Evolutionary conservation across 768 basidiomycete genomes (phyloP).

Genomic region (Lactarius pseudohatsudake): DNA sequence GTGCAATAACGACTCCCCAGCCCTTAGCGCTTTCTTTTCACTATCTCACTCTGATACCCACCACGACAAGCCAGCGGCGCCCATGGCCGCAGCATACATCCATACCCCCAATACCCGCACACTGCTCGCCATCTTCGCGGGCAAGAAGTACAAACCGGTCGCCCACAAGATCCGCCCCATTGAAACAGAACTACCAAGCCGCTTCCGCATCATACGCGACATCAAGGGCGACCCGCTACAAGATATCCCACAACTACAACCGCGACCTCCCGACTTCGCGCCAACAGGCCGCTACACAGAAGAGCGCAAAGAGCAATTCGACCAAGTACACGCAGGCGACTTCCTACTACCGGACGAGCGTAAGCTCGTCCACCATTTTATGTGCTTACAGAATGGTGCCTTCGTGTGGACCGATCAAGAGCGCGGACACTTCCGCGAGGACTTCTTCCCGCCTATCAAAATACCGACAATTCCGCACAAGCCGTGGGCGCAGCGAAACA

Average conservation of each 20-base stretch:
- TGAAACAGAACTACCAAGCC: constrained; percentile 29
- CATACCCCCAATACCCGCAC: too few species aligned
- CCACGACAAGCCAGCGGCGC: too few species aligned
- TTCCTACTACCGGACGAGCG: background rate
- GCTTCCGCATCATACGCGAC: constrained; percentile 33
- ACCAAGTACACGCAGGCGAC: background rate
- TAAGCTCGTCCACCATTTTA: background rate
- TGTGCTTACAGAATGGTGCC: background rate
- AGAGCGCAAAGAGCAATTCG: background rate
- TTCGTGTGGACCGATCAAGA: background rate
- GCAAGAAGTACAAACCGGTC: constrained; percentile 38
- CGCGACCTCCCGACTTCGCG: constrained; percentile 23
- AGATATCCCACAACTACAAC: constrained; percentile 30
- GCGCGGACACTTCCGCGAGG: background rate
- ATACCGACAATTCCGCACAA: background rate
- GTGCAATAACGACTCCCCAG: too few species aligned
- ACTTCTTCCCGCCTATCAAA: background rate
- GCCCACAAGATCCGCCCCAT: constrained; percentile 34
- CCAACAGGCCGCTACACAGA: too few species aligned
- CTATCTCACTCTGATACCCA: too few species aligned
- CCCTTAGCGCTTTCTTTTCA: too few species aligned
- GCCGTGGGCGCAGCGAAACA: background rate
- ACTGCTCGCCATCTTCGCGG: too few species aligned
- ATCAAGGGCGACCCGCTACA: constrained; percentile 35
- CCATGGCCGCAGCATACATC: too few species aligned